phyloP scores from a whole-genome alignment of 805 yeast species.

The Wickerhamiella cacticola region DNA sequence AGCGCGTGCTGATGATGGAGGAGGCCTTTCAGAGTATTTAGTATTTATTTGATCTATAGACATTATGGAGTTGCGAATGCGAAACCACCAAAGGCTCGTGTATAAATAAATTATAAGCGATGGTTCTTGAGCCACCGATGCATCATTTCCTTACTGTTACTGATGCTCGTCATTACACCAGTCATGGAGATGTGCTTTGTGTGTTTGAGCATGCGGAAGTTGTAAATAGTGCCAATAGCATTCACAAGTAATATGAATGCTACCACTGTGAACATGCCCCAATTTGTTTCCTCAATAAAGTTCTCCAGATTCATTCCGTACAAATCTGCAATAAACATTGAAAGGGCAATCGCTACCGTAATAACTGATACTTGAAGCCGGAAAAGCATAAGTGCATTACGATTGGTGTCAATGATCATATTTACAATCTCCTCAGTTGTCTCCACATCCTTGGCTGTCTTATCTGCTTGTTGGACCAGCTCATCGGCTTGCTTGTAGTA shows the following conservation, averaged over 20 bases:
- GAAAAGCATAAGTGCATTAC: conserved; percentile 79
- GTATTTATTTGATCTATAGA: not conserved
- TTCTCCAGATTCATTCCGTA: conserved; percentile 94
- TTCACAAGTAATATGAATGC: conserved; percentile 35
- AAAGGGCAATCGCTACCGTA: conserved; percentile 74
- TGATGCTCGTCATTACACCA: conserved; percentile 8
- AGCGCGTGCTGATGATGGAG: conserved; percentile 15
- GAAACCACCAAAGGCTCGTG: not conserved
- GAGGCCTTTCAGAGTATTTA: not conserved
- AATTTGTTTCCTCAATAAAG: conserved; percentile 69
- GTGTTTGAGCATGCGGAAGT: conserved; percentile 45
- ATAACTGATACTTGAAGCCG: conserved; percentile 74
- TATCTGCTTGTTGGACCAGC: conserved; percentile 80
- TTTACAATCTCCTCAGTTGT: conserved; percentile 90
- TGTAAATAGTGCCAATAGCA: conserved; percentile 38
- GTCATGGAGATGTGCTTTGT: conserved; percentile 11
- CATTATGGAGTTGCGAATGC: not conserved
- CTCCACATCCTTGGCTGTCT: conserved; percentile 67
- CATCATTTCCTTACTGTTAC: conserved; percentile 15
- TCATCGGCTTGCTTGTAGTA: conserved; percentile 89
- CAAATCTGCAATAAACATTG: conserved; percentile 74
- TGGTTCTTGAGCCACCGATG: conserved; percentile 11
- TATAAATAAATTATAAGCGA: not conserved
- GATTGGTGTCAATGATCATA: conserved; percentile 79
- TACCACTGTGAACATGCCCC: conserved; percentile 49